Evolutionary conservation across 768 basidiomycete species (phyloP).

Genomic region (Boletus speciosus): DNA sequence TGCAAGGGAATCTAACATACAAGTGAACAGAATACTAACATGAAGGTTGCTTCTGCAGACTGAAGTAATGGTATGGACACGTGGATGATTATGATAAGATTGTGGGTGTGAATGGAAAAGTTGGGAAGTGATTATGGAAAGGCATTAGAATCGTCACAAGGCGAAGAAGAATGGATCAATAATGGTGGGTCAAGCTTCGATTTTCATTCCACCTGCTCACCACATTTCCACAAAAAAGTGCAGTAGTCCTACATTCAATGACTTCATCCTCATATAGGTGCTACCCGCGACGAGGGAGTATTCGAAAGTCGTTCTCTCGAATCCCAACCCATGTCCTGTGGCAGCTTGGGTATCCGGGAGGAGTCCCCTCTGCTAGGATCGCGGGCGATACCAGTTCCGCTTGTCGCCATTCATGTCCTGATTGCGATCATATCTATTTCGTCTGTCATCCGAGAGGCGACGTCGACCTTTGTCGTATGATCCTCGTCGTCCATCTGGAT

Average conservation of each 20-base stretch:
- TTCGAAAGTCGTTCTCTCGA: background rate
- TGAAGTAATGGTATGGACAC: background rate
- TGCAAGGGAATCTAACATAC: background rate
- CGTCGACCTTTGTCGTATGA: conserved; percentile 15
- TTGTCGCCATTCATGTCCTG: conserved; percentile 6
- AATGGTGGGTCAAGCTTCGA: background rate
- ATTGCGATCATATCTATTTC: conserved; percentile 8
- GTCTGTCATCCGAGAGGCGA: conserved; percentile 17
- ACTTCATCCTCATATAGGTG: background rate
- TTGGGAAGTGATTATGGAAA: background rate
- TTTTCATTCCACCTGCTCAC: background rate
- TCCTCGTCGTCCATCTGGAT: conserved; percentile 20
- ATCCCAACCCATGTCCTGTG: background rate
- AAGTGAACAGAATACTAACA: background rate
- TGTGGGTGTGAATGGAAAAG: conserved; percentile 4
- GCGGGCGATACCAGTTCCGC: conserved; percentile 4
- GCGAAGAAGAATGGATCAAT: background rate
- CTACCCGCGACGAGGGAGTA: background rate
- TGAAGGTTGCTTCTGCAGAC: background rate
- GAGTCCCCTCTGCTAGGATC: background rate
- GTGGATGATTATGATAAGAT: background rate
- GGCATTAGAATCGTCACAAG: background rate
- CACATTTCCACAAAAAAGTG: background rate
- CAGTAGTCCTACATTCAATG: background rate
- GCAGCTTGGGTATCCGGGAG: background rate